Percentiles rank a stretch among this genome's conserved stretches.
phyloP scores from a whole-genome alignment of 2,329 filamentous ascomycete species.

The Curvularia lunata region DNA sequence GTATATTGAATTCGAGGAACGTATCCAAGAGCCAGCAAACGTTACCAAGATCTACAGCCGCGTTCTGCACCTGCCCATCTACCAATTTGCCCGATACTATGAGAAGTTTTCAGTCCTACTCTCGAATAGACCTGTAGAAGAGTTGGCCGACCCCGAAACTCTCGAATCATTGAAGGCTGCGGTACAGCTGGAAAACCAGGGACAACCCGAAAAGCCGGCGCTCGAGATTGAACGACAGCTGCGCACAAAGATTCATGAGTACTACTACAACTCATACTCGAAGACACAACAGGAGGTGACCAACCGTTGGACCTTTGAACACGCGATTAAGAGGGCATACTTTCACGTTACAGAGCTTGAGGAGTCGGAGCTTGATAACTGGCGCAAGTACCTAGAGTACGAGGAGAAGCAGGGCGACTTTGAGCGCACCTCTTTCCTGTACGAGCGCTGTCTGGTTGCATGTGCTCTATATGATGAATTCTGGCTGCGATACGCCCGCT shows the following conservation, averaged over 20 bases:
- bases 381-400: conserved; percentile 96
- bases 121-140: conserved; percentile 74
- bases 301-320: conserved; percentile 93
- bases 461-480: conserved; percentile 97
- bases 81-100: conserved; percentile 94
- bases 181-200: conserved; percentile 67
- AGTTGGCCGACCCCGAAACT: conserved; percentile 73
- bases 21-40: conserved; percentile 62
- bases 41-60: conserved; percentile 84
- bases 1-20: conserved; percentile 96
- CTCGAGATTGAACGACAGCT: conserved; percentile 84
- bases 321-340: conserved; percentile 92
- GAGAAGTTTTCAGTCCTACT: conserved; percentile 80
- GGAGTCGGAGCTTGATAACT: conserved; percentile 81
- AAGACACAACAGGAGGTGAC: conserved; percentile 85
- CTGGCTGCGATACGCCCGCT: conserved; percentile 95
- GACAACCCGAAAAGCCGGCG: conserved; percentile 66
- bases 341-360: conserved; percentile 96
- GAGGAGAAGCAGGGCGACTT: conserved; percentile 86
- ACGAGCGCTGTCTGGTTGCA: conserved; percentile 91
- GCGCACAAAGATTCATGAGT: conserved; percentile 76
- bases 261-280: conserved; percentile 81
- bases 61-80: conserved; percentile 88
- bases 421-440: conserved; percentile 77
- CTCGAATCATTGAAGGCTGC: conserved; percentile 74